Evolutionary conservation across 805 yeast species (phyloP).

Genomic region (Saturnispora zaruensis): DNA sequence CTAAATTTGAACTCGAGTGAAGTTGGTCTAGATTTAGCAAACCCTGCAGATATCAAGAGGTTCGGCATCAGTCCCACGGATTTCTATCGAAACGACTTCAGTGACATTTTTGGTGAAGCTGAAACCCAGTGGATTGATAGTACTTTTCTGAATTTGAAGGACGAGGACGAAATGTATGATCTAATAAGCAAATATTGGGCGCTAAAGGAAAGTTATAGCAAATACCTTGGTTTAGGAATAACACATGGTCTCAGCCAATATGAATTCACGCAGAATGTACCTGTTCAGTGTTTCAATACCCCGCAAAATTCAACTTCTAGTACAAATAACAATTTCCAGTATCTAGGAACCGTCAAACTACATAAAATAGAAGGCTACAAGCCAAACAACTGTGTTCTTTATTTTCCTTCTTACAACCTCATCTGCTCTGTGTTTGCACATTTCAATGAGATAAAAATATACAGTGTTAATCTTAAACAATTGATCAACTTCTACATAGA

Average conservation of each 20-base stretch:
- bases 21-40: slow-evolving; percentile 43
- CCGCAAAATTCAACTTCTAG: slow-evolving; percentile 12
- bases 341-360: not conserved
- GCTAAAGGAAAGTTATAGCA: slow-evolving; percentile 67
- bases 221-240: slow-evolving; percentile 56
- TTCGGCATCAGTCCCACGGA: slow-evolving; percentile 14
- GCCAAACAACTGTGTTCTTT: slow-evolving; percentile 7
- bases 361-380: not conserved
- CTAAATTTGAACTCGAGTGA: slow-evolving; percentile 27
- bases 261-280: slow-evolving; percentile 13
- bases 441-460: slow-evolving; percentile 1
- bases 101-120: slow-evolving; percentile 21
- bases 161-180: slow-evolving; percentile 13
- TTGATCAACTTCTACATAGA: slow-evolving; percentile 4
- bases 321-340: not conserved
- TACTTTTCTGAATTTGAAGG: slow-evolving; percentile 5
- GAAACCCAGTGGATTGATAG: slow-evolving; percentile 26
- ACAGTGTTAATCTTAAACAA: slow-evolving; percentile 4
- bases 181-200: slow-evolving; percentile 60
- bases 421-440: slow-evolving; percentile 13
- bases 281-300: not conserved
- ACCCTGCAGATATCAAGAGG: slow-evolving; percentile 25
- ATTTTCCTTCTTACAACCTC: slow-evolving; percentile 4
- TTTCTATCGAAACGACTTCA: slow-evolving; percentile 21
- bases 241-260: slow-evolving; percentile 21